Percentiles rank a stretch among this genome's conserved stretches.
phyloP scores from a whole-genome alignment of 1,284 basidiomycete species.

The Papiliotrema terrestris region DNA sequence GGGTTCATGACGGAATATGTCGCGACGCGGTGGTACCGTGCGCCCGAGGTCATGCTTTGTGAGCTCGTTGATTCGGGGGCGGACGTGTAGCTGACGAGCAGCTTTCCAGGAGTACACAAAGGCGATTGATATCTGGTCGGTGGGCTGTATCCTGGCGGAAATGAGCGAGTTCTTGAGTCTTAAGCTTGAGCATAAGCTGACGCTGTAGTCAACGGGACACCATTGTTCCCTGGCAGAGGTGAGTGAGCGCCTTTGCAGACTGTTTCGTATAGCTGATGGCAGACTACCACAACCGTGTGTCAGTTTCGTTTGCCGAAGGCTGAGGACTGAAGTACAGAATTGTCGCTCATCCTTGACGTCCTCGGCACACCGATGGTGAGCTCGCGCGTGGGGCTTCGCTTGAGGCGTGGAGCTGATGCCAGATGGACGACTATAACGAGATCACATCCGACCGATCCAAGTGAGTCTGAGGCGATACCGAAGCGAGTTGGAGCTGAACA shows the following conservation, averaged over 20 bases:
- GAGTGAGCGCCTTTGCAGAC: slow-evolving; percentile 44
- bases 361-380: slow-evolving; percentile 55
- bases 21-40: slow-evolving; percentile 89
- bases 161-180: slow-evolving; percentile 56
- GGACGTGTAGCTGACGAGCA: slow-evolving; percentile 18
- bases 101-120: slow-evolving; percentile 89
- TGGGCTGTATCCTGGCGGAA: slow-evolving; percentile 89
- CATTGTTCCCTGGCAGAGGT: slow-evolving; percentile 84
- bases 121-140: slow-evolving; percentile 90
- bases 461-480: slow-evolving; percentile 10
- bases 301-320: slow-evolving; percentile 4
- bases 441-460: slow-evolving; percentile 75
- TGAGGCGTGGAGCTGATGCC: slow-evolving; percentile 5
- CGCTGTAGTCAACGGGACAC: slow-evolving; percentile 65
- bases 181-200: slow-evolving; percentile 2
- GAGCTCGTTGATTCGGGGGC: slow-evolving; percentile 7
- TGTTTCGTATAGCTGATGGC: slow-evolving; percentile 32
- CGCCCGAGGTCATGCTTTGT: slow-evolving; percentile 89
- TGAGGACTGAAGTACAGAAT: slow-evolving; percentile 33
- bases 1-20: slow-evolving; percentile 96
- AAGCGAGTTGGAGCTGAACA: background rate
- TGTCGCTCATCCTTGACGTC: slow-evolving; percentile 58
- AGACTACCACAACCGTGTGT: slow-evolving; percentile 45
- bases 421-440: slow-evolving; percentile 60
- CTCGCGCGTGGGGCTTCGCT: background rate